Base-by-base conservation (phyloP, 2,329 filamentous ascomycete species). In the Leptographium flavum region DNA sequence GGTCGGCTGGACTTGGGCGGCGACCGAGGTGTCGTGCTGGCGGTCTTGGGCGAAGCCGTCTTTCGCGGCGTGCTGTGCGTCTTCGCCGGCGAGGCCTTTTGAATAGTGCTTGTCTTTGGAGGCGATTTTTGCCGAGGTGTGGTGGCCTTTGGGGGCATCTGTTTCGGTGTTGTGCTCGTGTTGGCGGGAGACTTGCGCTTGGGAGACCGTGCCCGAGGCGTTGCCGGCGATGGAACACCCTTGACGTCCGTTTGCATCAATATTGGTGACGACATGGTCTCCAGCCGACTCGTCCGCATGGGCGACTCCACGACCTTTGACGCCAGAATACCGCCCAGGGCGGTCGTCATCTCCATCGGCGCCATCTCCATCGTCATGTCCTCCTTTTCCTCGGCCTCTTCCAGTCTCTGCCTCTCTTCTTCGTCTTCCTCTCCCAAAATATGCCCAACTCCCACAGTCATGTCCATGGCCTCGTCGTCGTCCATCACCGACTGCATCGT, bases 261-360 rank as follows among this genome's bases (percentile, higher is more conserved):
- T 4, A 22, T 49, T 44, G 17, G 30, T 32, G 5, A 25, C 28
- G 43, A 39, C 27, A 32, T 31, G 14, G 36, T 7, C 37, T 31
- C 36, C 13, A 39, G 30, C 5, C 36, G 33, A 7, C n/a, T 17
- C 38, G 23, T 17, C n/a, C 9, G 17, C 10, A 13, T 14, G 3
- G 39, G n/a, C 25, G 9, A 21, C 21, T 41, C 17, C 17, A 6
- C 31, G 21, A 60, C 56, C 51, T 63, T 50, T 59, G 65, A n/a
- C n/a, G n/a, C 58, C 56, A 83, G 63, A 42, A 86, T 83, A 9
- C 69, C 68, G 10, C 81, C 80, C 39, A 83, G 65, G 6, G 72
- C 74, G 39, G 68, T 68, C 2, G 80, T 83, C 57, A 83, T 75
- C 39, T 83, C 79, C 79, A 83, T 67, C 1, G 74, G 78, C 14